These are phyloP conservation scores for Macrotyloma uniflorum DNA, from an alignment of 306 rosid genomes.

Conservation along the genomic window DNA sequence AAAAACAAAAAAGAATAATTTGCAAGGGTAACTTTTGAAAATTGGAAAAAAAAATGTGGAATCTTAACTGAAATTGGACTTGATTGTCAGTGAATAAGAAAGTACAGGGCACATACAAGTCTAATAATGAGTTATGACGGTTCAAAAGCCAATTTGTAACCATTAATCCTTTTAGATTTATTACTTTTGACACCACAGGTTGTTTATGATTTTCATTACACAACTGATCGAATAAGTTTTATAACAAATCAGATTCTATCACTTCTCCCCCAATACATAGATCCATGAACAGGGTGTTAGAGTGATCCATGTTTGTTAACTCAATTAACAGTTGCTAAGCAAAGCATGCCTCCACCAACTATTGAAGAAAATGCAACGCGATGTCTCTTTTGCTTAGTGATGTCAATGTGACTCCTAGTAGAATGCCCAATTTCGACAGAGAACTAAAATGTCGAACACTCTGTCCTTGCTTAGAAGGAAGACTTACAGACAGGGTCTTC, in stretches of 20 bases:
- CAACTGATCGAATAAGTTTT: background rate
- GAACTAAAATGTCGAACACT: conserved; percentile 4
- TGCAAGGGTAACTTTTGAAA: background rate
- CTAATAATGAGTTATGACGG: background rate
- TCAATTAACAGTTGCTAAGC: background rate
- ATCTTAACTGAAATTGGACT: background rate
- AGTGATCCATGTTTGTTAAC: background rate
- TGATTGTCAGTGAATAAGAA: background rate
- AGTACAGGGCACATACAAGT: background rate
- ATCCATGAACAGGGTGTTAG: background rate
- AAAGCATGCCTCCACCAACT: background rate
- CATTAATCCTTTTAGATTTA: background rate
- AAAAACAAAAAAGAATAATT: background rate
- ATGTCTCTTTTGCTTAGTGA: background rate
- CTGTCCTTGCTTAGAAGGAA: background rate
- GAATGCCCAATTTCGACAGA: conserved; percentile 7
- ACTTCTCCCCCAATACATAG: background rate
- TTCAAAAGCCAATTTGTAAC: background rate
- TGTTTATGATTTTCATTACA: conserved; percentile 1
- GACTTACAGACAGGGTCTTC: background rate
- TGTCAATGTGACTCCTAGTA: background rate
- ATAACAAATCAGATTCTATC: background rate
- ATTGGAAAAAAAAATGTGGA: background rate
- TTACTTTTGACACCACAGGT: background rate
- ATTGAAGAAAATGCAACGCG: conserved; percentile 20